Evolutionary conservation across 176 grass and related monocot genomes (phyloP).

Genomic region (Musa beccarii): DNA sequence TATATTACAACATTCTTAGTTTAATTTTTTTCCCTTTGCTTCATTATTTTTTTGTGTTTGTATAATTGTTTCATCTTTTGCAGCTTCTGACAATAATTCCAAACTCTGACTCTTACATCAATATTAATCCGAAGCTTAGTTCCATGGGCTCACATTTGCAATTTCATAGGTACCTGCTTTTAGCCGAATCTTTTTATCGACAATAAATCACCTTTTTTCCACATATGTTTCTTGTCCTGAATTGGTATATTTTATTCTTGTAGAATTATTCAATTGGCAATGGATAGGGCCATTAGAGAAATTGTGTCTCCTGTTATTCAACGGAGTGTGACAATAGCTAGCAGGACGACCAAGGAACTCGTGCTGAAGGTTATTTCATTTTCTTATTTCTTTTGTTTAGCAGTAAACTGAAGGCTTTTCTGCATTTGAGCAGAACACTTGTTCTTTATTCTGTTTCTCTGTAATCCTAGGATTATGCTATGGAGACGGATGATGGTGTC

Average conservation of each 20-base stretch:
- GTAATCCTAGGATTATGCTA: constrained; percentile 66
- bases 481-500: constrained; percentile 69
- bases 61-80: constrained; percentile 23
- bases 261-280: constrained; percentile 85
- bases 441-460: neutral
- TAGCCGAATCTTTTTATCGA: constrained; percentile 18
- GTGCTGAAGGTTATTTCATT: constrained; percentile 62
- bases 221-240: constrained; percentile 2
- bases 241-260: constrained; percentile 9
- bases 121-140: constrained; percentile 87
- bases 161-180: constrained; percentile 55
- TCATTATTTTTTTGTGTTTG: constrained; percentile 14
- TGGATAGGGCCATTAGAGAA: constrained; percentile 90
- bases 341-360: constrained; percentile 90
- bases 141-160: constrained; percentile 69
- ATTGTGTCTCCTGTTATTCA: constrained; percentile 93
- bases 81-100: constrained; percentile 90
- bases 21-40: constrained; percentile 1
- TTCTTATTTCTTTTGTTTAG: neutral
- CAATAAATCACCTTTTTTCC: constrained; percentile 13
- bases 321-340: constrained; percentile 95
- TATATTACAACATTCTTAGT: constrained; percentile 5
- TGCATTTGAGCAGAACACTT: neutral
- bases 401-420: neutral
- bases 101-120: constrained; percentile 66